Percentiles rank a stretch among this genome's conserved stretches.
These are phyloP conservation scores for Vicia sativa DNA, from an alignment of 306 rosid species.

Conservation along the genomic window DNA sequence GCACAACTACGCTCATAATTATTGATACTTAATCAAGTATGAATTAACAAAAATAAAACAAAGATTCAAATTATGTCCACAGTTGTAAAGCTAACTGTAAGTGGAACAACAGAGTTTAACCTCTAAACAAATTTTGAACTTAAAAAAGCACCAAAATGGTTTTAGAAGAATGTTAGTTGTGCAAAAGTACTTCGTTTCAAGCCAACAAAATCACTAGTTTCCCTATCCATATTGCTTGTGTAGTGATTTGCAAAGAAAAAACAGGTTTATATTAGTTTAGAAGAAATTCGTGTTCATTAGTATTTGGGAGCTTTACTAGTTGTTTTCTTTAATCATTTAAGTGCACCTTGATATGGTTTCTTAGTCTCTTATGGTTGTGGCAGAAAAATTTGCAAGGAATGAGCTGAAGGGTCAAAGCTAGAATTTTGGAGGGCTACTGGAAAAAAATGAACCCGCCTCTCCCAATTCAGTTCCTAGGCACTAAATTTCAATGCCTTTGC, in stretches of 20 bases:
- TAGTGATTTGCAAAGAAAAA: not conserved
- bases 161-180: constrained; percentile 11
- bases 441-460: not conserved
- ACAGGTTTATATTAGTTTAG: not conserved
- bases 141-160: constrained; percentile 8
- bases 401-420: not conserved
- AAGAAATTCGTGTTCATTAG: constrained; percentile 1
- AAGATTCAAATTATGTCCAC: not conserved
- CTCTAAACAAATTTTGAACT: constrained; percentile 4
- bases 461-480: not conserved
- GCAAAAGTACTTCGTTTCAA: not conserved
- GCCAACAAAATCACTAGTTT: not conserved
- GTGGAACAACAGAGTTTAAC: constrained; percentile 3
- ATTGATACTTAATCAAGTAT: not conserved
- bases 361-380: not conserved
- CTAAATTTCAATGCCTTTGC: not conserved
- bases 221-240: not conserved
- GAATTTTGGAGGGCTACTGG: not conserved
- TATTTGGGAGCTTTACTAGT: not conserved
- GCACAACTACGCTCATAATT: constrained; percentile 8
- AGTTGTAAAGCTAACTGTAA: constrained; percentile 14
- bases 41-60: not conserved
- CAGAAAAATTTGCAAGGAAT: not conserved
- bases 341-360: not conserved
- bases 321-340: constrained; percentile 8